Evolutionary conservation across 163 green algal species (phyloP), one percentile per base, ranked within the genome.

Genomic region (Volvox carteri): DNA sequence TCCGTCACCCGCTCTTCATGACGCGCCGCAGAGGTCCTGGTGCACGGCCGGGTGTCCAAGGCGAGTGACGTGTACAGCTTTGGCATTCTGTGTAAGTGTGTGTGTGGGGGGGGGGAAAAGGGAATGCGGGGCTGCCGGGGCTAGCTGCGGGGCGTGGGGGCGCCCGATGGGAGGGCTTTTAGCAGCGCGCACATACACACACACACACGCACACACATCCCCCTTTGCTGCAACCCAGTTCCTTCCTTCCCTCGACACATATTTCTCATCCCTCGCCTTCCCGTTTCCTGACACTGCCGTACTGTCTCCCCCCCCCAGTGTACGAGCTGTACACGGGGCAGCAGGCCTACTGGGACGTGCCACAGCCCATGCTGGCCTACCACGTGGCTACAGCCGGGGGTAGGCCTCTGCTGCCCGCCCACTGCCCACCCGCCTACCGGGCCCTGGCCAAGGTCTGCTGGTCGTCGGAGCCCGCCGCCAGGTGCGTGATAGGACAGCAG

Each of bases 361-460:
- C 81, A 21, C 81, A 77, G 30, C 81, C 81, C 81, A 87, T 87
- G 81, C 62, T 87, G 44, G 81, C 81, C 46, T 87, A 87, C 65
- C 81, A 87, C 35, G 81, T 87, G 81, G 46, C 81, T 33, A 80
- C 65, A 6, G 23, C 81, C 0, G 81, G 81, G 2, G 81, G 65
- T 11, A 50, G 81, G 65, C 81, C 81, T 2, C 8, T 58, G 65
- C 67, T 87, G 65, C 65, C 81, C 33, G 8, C 33, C 4, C 46
- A 72, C 44, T 87, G 81, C 65, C 81, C 81, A 1, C 9, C 81
- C 2, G 46, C 58, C 3, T 87, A 70, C 81, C 48, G 67, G 21
- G 46, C 5, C 3, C 81, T 87, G 21, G 81, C 81, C 33, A 72
- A 80, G 67, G 65, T 46, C 41, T 87, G 81, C 81, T 87, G 81